Evolutionary conservation across 257 asterid genomes (phyloP), one percentile per base, ranked within the genome.

Genomic region (Cynanchum wilfordii): DNA sequence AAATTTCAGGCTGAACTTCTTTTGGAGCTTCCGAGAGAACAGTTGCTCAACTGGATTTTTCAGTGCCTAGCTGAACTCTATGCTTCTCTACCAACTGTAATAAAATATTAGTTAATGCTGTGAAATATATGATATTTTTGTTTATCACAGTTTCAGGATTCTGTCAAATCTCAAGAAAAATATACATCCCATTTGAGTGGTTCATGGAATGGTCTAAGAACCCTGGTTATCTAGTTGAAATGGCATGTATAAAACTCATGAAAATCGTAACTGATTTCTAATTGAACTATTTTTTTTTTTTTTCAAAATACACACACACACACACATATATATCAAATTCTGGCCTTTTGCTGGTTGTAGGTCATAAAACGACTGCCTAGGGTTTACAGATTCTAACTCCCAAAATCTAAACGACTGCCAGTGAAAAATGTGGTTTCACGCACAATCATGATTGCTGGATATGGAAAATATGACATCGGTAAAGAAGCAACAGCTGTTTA

Each of bases 11-110:
- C 91, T 50, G 96, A 86, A 85, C 89, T 93, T 33, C 96, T 91
- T 68, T 78, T 93, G 89, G 98, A 93, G 82, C 87, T 93, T 70
- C 98, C 98, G 47, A 87, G 89, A 82, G 97, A 93, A 85, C 97
- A 93, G 84, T 79, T 93, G 86, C 96, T 93, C 27, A 91, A 87
- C 82, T 93, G 98, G 98, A 84, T 93, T 80, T 93, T 93, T 81
- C 97, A 88, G 75, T 93, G 96, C 81, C 79, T 93, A 72, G 88
- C 96, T 10, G 98, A 91, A 82, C 95, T 93, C 54, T 91, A 93
- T 80, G 86, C 92, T 50, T 85, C 90, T 52, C 79, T 93, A 67
- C 98, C 98, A 19, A 86, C 96, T 78, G 83, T 93, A 77, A 84
- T 93, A 76, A 93, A 91, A 81, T 91, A 91, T 76, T 93, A 91